Conservation (phyloP, 2,329 filamentous ascomycete species). For the Epichloe coenophiala region DNA sequence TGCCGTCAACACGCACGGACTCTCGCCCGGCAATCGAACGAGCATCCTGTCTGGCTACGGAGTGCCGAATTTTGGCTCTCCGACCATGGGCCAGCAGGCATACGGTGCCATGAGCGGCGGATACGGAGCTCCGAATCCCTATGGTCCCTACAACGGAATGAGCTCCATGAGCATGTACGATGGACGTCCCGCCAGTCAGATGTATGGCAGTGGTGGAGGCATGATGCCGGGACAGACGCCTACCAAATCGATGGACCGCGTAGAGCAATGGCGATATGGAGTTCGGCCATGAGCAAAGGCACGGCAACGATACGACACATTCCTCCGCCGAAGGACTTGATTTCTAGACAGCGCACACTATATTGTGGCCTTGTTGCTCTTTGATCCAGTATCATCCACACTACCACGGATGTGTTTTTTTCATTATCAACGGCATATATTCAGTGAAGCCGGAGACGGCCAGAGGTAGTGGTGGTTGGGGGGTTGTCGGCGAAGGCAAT, state of each 20-base stretch:
- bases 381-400: too few relatives aligned
- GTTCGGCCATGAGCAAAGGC: constrained; percentile 18
- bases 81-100: constrained; percentile 9
- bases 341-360: not conserved
- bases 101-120: constrained; percentile 14
- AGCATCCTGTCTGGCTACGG: constrained; percentile 18
- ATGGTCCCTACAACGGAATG: constrained; percentile 5
- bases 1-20: constrained; percentile 14
- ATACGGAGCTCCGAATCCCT: constrained; percentile 9
- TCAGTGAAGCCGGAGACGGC: too few relatives aligned
- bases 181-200: constrained; percentile 8
- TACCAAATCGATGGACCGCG: constrained; percentile 19
- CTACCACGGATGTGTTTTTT: too few relatives aligned
- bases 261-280: constrained; percentile 30
- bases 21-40: constrained; percentile 14
- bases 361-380: too few relatives aligned
- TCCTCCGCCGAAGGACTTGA: not conserved
- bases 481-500: too few relatives aligned
- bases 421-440: too few relatives aligned
- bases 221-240: constrained; percentile 14
- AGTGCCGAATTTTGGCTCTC: constrained; percentile 5
- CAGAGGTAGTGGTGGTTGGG: too few relatives aligned
- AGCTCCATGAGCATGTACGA: constrained; percentile 11
- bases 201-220: constrained; percentile 16
- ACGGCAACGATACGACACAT: not conserved